Evolutionary conservation across 345 rosid genomes (phyloP), one percentile per base, ranked within the genome.

Genomic region (Firmiana major): DNA sequence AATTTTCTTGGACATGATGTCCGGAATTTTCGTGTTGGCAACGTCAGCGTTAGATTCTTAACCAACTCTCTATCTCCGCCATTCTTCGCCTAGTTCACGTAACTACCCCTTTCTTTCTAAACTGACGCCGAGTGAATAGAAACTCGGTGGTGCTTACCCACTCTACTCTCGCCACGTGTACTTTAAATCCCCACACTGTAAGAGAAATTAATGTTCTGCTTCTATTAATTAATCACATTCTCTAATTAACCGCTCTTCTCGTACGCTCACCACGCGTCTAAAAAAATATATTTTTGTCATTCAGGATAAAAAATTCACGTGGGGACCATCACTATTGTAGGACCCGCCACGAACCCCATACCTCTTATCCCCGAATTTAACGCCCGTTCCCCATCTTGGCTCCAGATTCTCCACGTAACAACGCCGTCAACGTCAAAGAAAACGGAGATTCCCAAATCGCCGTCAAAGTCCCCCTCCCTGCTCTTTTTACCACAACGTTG

Each of bases 381-480:
- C 74, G 60, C 82, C 72, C 82, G 84, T 81, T 63, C 21, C 51
- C 77, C 34, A 19, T 28, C 68, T 53, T 67, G 55, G 67, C 69
- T 46, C 53, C 73, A 10, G 10, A 31, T 63, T 63, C 11, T 38
- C 75, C 85, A 55, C 80, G 78, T 78, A 19, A 51, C 26, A 5
- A 19, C 10, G n/a, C 62, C 74, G 28, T 71, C 77, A 63, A 65
- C 82, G 80, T 79, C 62, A 71, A 48, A 5, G 36, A 13, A 34
- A 11, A 78, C 75, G 85, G 79, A 75, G 75, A 84, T 82, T 71
- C 81, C 42, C 42, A 26, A 26, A 54, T 58, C 75, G 77, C 73
- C 81, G 83, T 87, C 83, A 63, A 6, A 7, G 19, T 1, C n/a
- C 73, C 2, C 2, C 15, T 16, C 12, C 21, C 17, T 2, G 34